Conservation (phyloP, 441 rosid species). For the Pelargonium cotyledonis region DNA sequence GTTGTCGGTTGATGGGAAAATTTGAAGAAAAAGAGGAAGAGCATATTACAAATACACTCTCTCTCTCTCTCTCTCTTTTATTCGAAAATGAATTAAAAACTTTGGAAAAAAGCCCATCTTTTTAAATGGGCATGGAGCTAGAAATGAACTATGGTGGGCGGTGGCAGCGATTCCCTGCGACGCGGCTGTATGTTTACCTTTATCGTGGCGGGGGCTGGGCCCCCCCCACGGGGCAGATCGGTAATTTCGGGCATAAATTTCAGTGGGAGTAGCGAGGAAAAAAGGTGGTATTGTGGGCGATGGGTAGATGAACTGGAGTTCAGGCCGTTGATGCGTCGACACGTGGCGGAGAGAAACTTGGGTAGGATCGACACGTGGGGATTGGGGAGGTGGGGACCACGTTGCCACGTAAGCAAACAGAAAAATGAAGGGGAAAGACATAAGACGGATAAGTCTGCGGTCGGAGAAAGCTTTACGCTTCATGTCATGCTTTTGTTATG, state of each 20-base stretch:
- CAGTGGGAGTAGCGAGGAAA: neutral
- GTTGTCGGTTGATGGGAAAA: slow-evolving; percentile 14
- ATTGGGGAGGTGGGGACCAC: slow-evolving; percentile 40
- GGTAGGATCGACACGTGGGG: slow-evolving; percentile 31
- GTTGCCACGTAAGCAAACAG: slow-evolving; percentile 33
- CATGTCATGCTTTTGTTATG: slow-evolving; percentile 50
- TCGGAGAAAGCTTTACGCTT: slow-evolving; percentile 28
- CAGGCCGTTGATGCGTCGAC: slow-evolving; percentile 26
- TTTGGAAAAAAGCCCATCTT: too few species aligned
- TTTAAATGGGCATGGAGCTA: too few species aligned
- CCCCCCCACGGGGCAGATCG: too few species aligned
- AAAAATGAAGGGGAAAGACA: slow-evolving; percentile 1
- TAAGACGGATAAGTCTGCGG: slow-evolving; percentile 23
- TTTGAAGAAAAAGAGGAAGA: slow-evolving; percentile 14
- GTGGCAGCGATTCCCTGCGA: too few species aligned
- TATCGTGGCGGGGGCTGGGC: too few species aligned
- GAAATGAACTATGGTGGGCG: too few species aligned
- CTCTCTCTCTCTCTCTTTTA: too few species aligned
- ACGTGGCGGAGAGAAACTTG: slow-evolving; percentile 21
- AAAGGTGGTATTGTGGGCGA: slow-evolving; percentile 5
- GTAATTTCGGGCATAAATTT: too few species aligned
- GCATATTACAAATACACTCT: neutral
- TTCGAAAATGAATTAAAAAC: too few species aligned
- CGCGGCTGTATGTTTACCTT: too few species aligned
- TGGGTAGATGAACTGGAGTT: slow-evolving; percentile 11